phyloP scores from a whole-genome alignment of 345 rosid species.

The Rhizophora apiculata region DNA sequence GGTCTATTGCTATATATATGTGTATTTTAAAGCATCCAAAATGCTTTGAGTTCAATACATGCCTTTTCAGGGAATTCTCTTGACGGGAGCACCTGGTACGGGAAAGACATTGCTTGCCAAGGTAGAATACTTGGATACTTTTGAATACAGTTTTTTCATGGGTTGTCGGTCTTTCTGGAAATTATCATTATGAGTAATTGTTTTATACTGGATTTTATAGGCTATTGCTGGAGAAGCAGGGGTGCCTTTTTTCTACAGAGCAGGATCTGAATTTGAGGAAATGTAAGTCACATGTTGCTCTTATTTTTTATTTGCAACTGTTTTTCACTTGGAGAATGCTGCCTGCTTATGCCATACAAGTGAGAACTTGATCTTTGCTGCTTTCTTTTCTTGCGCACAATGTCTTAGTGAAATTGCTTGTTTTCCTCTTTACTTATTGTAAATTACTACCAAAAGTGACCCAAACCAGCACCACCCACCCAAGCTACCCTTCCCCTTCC shows the following conservation, averaged over 20 bases:
- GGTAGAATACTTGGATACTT: slow-evolving; percentile 39
- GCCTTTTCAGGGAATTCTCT: slow-evolving; percentile 81
- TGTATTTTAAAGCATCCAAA: too few species aligned
- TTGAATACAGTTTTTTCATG: not conserved
- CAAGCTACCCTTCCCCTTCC: too few species aligned
- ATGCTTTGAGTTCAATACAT: slow-evolving; percentile 4
- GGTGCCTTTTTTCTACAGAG: slow-evolving; percentile 95
- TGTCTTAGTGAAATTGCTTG: too few species aligned
- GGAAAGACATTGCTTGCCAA: slow-evolving; percentile 97
- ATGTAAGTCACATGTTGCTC: slow-evolving; percentile 54
- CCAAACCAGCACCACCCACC: too few species aligned
- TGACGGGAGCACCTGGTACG: slow-evolving; percentile 99
- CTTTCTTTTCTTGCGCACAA: too few species aligned
- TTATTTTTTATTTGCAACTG: not conserved
- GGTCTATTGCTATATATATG: too few species aligned
- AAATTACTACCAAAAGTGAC: too few species aligned
- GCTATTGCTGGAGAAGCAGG: slow-evolving; percentile 99
- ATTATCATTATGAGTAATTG: too few species aligned
- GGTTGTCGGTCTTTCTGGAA: not conserved
- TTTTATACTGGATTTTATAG: slow-evolving; percentile 39
- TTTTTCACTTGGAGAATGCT: not conserved
- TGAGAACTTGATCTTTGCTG: too few species aligned
- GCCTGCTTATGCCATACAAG: too few species aligned
- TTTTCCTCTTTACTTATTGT: too few species aligned
- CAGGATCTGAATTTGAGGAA: slow-evolving; percentile 99